Evolutionary conservation across 371 early-diverging fungal species (phyloP), one percentile per base, ranked within the genome.

Genomic region (Mortierella polycephala): DNA sequence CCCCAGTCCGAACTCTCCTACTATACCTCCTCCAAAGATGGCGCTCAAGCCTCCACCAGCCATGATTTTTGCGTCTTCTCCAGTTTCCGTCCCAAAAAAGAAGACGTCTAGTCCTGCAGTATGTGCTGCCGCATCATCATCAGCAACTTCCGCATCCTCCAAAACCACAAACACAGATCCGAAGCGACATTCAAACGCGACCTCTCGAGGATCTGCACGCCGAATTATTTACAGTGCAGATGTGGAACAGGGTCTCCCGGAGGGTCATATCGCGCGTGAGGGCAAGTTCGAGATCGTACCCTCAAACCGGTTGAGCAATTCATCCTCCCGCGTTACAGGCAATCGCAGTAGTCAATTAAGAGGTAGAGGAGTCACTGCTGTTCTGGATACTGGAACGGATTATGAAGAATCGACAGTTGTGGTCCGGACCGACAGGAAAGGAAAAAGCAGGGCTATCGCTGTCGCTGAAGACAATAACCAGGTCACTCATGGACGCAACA

Each of bases 231-330:
- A 64, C 20, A n/a, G 37, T 7, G 45, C 8, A 6, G 47, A 40
- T 9, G 46, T 64, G 10, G 61, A 39, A 10, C 57, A 66, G 12
- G 67, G 66, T 1, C 37, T 57, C 0, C 57, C 59, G 18, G 57
- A 64, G 42, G 71, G 71, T 11, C 53, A 46, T 14, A 64, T 70
- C 23, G 53, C 63, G 1, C 49, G 64, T 12, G 70, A 63, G 7
- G 21, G 63, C 44, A 56, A 69, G 52, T 63, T 23, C 54, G 64
- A 70, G 47, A 63, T 70, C 39, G 60, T 64, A 1, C 64, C 53
- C 6, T 47, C 59, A 20, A 63, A n/a, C 5, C 64, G 64, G 5
- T n/a, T 45, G n/a, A 49, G 54, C 37, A 30, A 30, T 30, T 16
- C 23, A 30, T 57, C 20, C 37, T 66, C 58, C 9, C 23, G 44